Percentiles rank a stretch among this genome's conserved stretches.
These are phyloP conservation scores for Mycotypha africana DNA, from an alignment of 371 early-diverging fungal genomes.

Conservation along the genomic window DNA sequence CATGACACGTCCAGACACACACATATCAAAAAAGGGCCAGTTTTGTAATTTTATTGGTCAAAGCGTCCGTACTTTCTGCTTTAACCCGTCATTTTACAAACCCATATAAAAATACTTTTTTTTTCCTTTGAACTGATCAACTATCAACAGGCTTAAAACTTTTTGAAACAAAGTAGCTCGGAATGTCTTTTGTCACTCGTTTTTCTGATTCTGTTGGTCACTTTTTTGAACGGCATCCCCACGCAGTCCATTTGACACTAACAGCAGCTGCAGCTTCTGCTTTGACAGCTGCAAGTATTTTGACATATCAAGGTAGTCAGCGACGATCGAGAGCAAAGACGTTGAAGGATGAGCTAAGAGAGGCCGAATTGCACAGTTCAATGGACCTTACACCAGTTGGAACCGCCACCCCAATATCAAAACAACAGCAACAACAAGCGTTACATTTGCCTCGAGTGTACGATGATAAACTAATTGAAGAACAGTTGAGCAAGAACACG, in stretches of 20 bases:
- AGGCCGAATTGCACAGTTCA: conserved; percentile 9
- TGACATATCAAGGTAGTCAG: conserved; percentile 34
- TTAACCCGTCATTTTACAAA: too few species aligned
- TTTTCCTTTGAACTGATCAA: neutral
- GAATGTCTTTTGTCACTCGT: conserved; percentile 7
- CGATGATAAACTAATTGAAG: conserved; percentile 66
- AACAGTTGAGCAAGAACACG: conserved; percentile 82
- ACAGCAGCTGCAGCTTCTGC: conserved; percentile 61
- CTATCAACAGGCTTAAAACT: too few species aligned
- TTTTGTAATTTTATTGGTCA: too few species aligned
- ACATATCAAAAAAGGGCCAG: too few species aligned
- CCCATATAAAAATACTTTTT: too few species aligned
- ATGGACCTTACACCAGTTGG: conserved; percentile 21
- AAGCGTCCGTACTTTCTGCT: too few species aligned
- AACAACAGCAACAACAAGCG: neutral
- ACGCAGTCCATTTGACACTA: conserved; percentile 21
- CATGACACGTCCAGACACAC: too few species aligned
- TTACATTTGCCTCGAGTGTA: conserved; percentile 11
- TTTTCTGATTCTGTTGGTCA: conserved; percentile 9
- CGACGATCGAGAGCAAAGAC: conserved; percentile 34
- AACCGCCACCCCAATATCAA: conserved; percentile 9
- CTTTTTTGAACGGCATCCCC: conserved; percentile 12
- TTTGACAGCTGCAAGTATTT: conserved; percentile 48
- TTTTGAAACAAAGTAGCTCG: neutral
- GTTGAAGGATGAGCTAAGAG: conserved; percentile 38